Conservation (phyloP, 768 basidiomycete genomes). For the Phaffia australis region DNA sequence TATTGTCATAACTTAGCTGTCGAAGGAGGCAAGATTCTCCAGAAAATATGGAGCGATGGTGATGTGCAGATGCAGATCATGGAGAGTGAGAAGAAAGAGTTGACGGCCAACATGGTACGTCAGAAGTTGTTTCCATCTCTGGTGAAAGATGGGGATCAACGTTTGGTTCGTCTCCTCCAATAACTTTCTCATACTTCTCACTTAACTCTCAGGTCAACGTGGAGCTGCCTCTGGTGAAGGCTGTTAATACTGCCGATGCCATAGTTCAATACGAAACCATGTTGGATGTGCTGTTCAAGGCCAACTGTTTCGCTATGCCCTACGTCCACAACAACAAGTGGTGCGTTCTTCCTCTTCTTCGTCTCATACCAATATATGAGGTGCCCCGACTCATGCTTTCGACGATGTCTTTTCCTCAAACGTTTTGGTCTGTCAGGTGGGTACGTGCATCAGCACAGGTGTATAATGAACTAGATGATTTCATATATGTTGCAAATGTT, state of each 20-base stretch:
- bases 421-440: no score
- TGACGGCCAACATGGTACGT: constrained; percentile 14
- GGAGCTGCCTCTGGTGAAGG: neutral
- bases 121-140: neutral
- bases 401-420: no score
- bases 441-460: no score
- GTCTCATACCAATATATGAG: no score
- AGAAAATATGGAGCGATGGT: constrained; percentile 3
- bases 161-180: neutral
- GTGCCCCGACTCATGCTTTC: no score
- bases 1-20: constrained; percentile 20
- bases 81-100: constrained; percentile 17
- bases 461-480: no score
- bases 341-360: constrained; percentile 3
- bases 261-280: constrained; percentile 3
- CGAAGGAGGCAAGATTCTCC: constrained; percentile 12
- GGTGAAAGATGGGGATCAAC: neutral
- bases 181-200: constrained; percentile 1
- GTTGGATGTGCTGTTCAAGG: constrained; percentile 8
- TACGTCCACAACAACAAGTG: constrained; percentile 4
- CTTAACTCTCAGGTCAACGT: neutral
- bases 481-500: no score
- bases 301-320: constrained; percentile 12
- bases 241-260: neutral
- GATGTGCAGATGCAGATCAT: neutral